Conservation (phyloP, 2,329 filamentous ascomycete species). For the Xylariaceae sp. region DNA sequence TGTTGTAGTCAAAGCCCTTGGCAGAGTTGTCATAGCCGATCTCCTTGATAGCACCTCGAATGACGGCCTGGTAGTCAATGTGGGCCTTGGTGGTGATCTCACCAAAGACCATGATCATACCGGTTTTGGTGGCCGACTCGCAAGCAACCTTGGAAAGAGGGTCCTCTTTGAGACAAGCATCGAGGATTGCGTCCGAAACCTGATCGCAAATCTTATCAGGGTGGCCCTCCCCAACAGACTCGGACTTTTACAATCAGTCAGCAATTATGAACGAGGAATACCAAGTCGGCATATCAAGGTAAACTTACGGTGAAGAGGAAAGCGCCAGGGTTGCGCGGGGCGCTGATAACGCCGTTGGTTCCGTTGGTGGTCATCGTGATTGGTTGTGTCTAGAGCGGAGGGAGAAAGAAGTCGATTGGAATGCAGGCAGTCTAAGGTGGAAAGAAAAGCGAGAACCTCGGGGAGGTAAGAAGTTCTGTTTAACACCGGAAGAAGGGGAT, state of each 20-base stretch:
- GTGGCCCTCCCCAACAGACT: slow-evolving; percentile 86
- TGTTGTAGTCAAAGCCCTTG: slow-evolving; percentile 99
- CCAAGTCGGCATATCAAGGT: neutral
- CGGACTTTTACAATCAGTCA: slow-evolving; percentile 53
- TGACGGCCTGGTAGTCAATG: slow-evolving; percentile 97
- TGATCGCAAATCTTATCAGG: slow-evolving; percentile 98
- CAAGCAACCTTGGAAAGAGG: slow-evolving; percentile 98
- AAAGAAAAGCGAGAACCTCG: slow-evolving; percentile 3
- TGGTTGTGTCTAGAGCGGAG: slow-evolving; percentile 9
- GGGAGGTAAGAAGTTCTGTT: slow-evolving; percentile 4
- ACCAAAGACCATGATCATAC: slow-evolving; percentile 98
- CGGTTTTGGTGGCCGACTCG: slow-evolving; percentile 99
- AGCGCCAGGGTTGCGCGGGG: slow-evolving; percentile 59
- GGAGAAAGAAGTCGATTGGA: slow-evolving; percentile 6
- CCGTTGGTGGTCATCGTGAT: slow-evolving; percentile 57
- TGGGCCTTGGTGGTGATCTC: slow-evolving; percentile 97
- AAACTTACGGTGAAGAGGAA: slow-evolving; percentile 75
- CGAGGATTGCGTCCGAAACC: slow-evolving; percentile 96
- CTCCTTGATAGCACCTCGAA: slow-evolving; percentile 92
- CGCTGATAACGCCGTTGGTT: slow-evolving; percentile 33
- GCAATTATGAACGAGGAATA: slow-evolving; percentile 9
- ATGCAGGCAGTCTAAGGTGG: neutral
- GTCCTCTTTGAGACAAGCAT: slow-evolving; percentile 92
- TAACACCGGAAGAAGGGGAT: slow-evolving; percentile 3
- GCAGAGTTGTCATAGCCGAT: slow-evolving; percentile 96